Base-by-base conservation (phyloP, 306 rosid genomes). In the Oemleria cerasiformis region DNA sequence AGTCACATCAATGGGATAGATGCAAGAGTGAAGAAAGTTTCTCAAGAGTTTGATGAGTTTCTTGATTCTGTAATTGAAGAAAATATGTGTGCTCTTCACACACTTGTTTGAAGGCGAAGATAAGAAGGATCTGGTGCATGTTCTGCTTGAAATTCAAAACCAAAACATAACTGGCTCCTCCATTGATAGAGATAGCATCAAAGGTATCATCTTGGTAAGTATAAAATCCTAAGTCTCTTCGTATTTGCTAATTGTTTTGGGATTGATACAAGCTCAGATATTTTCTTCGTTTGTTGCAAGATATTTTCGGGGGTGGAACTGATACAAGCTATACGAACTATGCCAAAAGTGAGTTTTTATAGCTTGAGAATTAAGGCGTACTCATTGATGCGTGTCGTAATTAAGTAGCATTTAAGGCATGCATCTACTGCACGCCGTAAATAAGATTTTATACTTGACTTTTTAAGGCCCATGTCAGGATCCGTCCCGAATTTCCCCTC, bases 291-390 rank as follows among this genome's bases (percentile, higher is more conserved):
- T 50, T 51, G 4, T 16, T 79, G 51, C 54, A 79, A 81, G 87
- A 79, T 73, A 79, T 73, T 73, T 83, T 83, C 77, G 75, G 67
- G 8, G 91, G 81, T 0, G 92, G 92, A 8, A 87, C 89, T 0
- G 89, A 86, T 73, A 86, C 92, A 0, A 73, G 79, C 3, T 70
- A 42, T 20, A 70, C 78, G n/a, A n/a, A n/a, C n/a, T n/a, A n/a
- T n/a, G n/a, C n/a, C n/a, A n/a, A n/a, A n/a, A n/a, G n/a, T n/a
- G n/a, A n/a, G n/a, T n/a, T n/a, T n/a, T n/a, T n/a, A n/a, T n/a
- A n/a, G n/a, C n/a, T n/a, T n/a, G n/a, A n/a, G n/a, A n/a, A n/a
- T n/a, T n/a, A n/a, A n/a, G n/a, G n/a, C n/a, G n/a, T n/a, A n/a
- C n/a, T n/a, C n/a, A n/a, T n/a, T n/a, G n/a, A n/a, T n/a, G n/a